Evolutionary conservation across 257 asterid species (phyloP), one percentile per base, ranked within the genome.

Genomic region (Paulownia fortunei): DNA sequence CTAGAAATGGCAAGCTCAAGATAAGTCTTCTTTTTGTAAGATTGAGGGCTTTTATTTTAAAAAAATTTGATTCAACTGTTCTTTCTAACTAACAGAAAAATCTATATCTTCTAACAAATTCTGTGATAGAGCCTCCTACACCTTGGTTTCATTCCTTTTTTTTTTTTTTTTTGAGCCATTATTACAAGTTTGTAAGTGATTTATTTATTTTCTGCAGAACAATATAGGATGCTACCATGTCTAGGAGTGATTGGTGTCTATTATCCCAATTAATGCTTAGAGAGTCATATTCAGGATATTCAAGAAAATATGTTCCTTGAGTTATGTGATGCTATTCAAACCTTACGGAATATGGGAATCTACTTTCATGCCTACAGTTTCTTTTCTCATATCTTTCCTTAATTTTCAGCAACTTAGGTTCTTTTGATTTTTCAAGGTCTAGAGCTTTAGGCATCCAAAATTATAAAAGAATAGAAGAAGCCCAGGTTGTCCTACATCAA

Each of bases 261-360:
- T 24, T 62, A 62, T 34, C 46, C 1, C 46, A 30, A 32, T 34
- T 32, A 6, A 32, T 30, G 23, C 30, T 46, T 34, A 13, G 2
- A 56, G 63, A 32, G 23, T 61, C 68, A 32, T 61, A 61, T 32
- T 32, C 46, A 30, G 68, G 68, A 61, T 61, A 23, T 30, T 61
- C 24, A 6, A 13, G 68, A 6, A 27, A 11, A 30, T 56, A 24
- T 56, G 19, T 61, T 32, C 68, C 46, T 16, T 16, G 32, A 56
- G n/a, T 56, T 56, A 56, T 24, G 64, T 56, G 64, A 23, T 23
- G 64, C 64, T 18, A 21, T 21, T 56, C 36, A 23, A 56, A 56
- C 34, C 36, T 23, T 56, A 56, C 10, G 7, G 11, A 21, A 8
- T 5, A 23, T 56, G 64, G 37, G 15, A 3, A 56, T 56, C 5